Conservation (phyloP, 768 basidiomycete genomes). For the Trametes cubensis region DNA sequence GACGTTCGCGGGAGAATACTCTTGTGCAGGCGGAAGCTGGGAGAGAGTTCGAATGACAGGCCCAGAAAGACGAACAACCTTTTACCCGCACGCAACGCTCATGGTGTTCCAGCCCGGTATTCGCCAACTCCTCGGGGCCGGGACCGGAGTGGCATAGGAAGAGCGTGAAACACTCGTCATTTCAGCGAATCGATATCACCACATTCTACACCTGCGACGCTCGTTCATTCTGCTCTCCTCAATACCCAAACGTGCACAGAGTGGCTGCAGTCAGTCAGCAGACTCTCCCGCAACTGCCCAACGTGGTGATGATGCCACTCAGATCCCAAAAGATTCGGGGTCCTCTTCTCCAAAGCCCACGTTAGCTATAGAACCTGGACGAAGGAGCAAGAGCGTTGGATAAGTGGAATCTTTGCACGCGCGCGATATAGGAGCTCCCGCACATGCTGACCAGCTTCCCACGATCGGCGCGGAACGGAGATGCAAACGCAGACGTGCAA, state of each 20-base stretch:
- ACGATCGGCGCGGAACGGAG: constrained; percentile 5
- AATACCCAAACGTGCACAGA: no score
- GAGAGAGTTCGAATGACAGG: background rate
- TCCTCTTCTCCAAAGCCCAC: constrained; percentile 3
- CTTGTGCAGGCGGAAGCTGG: background rate
- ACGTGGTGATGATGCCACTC: constrained; percentile 7
- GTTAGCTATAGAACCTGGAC: background rate
- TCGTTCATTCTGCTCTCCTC: no score
- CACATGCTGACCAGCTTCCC: background rate
- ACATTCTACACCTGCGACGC: no score
- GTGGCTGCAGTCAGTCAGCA: background rate
- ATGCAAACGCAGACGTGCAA: background rate
- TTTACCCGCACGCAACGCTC: background rate
- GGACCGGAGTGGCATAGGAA: background rate
- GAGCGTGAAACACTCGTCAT: background rate
- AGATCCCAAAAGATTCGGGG: constrained; percentile 16
- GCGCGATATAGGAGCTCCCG: background rate
- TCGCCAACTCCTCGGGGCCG: background rate
- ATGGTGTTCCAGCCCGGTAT: background rate
- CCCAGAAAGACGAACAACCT: background rate
- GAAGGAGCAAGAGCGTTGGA: background rate
- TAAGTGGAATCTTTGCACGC: no score
- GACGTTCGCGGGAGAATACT: constrained; percentile 10
- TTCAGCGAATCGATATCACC: background rate
- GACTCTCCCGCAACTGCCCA: background rate